Base-by-base conservation (phyloP, 768 basidiomycete genomes). In the Leucocoprinus birnbaumii region DNA sequence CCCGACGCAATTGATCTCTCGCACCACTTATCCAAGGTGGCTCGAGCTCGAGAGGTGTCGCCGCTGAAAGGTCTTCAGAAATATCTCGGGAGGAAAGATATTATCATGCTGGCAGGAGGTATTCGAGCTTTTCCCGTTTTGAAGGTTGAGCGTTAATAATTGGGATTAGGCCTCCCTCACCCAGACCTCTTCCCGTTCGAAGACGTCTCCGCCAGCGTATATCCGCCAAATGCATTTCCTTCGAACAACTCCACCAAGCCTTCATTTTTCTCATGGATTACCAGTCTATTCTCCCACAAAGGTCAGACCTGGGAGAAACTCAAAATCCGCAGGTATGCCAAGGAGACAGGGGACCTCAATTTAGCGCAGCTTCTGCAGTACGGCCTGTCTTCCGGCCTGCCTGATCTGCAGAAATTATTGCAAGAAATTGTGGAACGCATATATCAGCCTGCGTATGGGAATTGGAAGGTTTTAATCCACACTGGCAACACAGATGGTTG, bases 401-500 rank as follows among this genome's bases (percentile, higher is more conserved):
- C 82, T 0, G 74, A 80, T 25, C 73, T 91, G 0, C 75, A 79
- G 48, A 64, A 71, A 18, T 80, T 90, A 63, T 65, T 87, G 38
- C 63, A 76, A 38, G 80, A 86, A 45, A 86, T 89, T 61, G 75
- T 79, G 9, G 60, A 60, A 34, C 79, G 68, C 51, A 71, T 85
- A 1, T 82, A 77, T 65, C 77, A 73, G 49, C 85, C 87, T 1
- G 85, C 69, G 2, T 89, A 88, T 66, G 64, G 70, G 7, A 79
- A 91, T 64, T 89, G 73, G 64, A 68, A 73, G 3, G 79, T 77
- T 1, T 64, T 90, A 22, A 62, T 84, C 0, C 78, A 86, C 53
- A 75, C 76, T 16, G 89, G 89, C 13, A 90, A 88, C 63, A 91
- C 88, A 0, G 89, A 88, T 62, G 87, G 80, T 6, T 74, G 88